These are phyloP conservation scores for Boletus fagicola DNA, from an alignment of 768 basidiomycete species.

Conservation along the genomic window DNA sequence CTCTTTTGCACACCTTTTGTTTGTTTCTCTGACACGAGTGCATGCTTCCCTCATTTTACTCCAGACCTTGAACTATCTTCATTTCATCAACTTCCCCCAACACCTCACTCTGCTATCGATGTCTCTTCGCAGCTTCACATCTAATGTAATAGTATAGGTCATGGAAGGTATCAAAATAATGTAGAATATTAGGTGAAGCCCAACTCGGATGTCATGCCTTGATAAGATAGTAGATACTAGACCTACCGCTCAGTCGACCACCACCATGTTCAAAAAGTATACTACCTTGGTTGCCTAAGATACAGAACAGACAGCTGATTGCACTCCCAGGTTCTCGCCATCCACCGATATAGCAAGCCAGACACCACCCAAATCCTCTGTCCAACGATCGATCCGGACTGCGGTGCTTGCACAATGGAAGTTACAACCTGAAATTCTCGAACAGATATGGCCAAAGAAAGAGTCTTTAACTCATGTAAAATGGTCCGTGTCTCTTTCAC, in stretches of 20 bases:
- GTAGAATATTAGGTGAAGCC: slow-evolving; percentile 24
- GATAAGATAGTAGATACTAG: slow-evolving; percentile 24
- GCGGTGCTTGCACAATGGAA: slow-evolving; percentile 81
- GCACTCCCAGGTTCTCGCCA: slow-evolving; percentile 55
- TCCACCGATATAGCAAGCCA: slow-evolving; percentile 84
- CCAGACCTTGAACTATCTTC: slow-evolving; percentile 30
- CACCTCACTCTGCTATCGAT: slow-evolving; percentile 33
- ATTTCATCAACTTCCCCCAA: slow-evolving; percentile 19
- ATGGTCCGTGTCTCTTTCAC: slow-evolving; percentile 49
- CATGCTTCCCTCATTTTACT: slow-evolving; percentile 22
- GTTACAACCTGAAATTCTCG: slow-evolving; percentile 75
- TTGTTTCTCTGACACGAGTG: slow-evolving; percentile 34
- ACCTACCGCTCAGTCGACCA: slow-evolving; percentile 10
- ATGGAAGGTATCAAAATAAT: slow-evolving; percentile 32
- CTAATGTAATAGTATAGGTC: slow-evolving; percentile 39
- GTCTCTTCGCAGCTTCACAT: slow-evolving; percentile 31
- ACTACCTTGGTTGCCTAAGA: slow-evolving; percentile 12
- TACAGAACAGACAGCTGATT: slow-evolving; percentile 9
- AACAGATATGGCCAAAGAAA: slow-evolving; percentile 98
- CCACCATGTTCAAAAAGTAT: slow-evolving; percentile 76
- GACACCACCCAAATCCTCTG: slow-evolving; percentile 89
- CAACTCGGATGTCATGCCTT: background rate
- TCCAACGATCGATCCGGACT: slow-evolving; percentile 85
- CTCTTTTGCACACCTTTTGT: slow-evolving; percentile 14
- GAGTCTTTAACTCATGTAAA: slow-evolving; percentile 90